phyloP scores from a whole-genome alignment of 169 alveolate species.

The Plasmodium inui region DNA sequence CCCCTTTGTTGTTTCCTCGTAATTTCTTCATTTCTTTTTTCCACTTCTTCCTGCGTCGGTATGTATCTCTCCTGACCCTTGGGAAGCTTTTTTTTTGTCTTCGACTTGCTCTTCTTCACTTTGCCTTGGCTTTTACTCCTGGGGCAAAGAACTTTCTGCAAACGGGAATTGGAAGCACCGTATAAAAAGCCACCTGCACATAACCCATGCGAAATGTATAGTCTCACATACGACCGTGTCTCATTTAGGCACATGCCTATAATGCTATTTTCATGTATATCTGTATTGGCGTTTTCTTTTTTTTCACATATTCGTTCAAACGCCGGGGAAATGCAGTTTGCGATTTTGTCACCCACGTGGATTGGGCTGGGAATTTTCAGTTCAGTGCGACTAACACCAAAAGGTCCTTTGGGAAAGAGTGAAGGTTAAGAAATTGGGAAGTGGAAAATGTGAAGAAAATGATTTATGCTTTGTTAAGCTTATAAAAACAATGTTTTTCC shows the following conservation, averaged over 20 bases:
- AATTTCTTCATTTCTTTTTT: slow-evolving; percentile 64
- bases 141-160: not conserved
- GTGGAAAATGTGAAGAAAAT: not conserved
- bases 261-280: not conserved
- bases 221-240: not conserved
- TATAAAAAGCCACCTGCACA: not conserved
- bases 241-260: not conserved
- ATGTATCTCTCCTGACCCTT: slow-evolving; percentile 44
- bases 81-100: slow-evolving; percentile 42
- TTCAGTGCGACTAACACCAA: not conserved
- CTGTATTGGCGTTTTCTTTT: not conserved
- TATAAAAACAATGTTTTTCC: not conserved
- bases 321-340: not conserved
- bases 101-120: slow-evolving; percentile 36
- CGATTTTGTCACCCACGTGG: not conserved
- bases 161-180: not conserved
- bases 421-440: not conserved
- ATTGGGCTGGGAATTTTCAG: not conserved
- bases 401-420: not conserved
- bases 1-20: slow-evolving; percentile 23
- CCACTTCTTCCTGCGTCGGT: slow-evolving; percentile 69
- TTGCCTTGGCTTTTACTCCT: not conserved
- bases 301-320: not conserved
- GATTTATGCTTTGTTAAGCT: not conserved
- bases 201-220: not conserved